These are phyloP conservation scores for Colletotrichum sp. DNA, from an alignment of 2,329 filamentous ascomycete genomes.

Conservation along the genomic window DNA sequence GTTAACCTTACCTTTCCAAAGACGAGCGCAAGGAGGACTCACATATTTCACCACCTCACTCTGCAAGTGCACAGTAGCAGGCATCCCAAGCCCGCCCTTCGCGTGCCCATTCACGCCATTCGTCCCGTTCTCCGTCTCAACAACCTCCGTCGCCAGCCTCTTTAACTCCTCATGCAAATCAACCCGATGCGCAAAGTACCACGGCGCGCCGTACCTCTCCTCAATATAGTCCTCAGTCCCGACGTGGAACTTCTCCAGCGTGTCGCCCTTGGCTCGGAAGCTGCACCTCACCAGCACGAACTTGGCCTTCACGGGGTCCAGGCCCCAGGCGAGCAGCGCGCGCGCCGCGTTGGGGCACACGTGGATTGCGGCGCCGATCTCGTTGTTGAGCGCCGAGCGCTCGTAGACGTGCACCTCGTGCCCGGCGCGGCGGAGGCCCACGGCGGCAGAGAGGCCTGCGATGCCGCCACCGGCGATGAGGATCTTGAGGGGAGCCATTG, in stretches of 20 bases:
- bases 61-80: conserved; percentile 27
- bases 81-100: conserved; percentile 20
- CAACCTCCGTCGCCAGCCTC: conserved; percentile 33
- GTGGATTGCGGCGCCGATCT: conserved; percentile 43
- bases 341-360: conserved; percentile 42
- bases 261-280: conserved; percentile 24
- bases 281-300: conserved; percentile 25
- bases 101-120: neutral
- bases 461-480: conserved; percentile 41
- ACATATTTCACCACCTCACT: conserved; percentile 31
- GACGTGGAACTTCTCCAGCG: conserved; percentile 25
- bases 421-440: conserved; percentile 36
- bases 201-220: conserved; percentile 30
- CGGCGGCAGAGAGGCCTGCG: conserved; percentile 37
- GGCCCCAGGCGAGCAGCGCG: conserved; percentile 39
- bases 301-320: conserved; percentile 32
- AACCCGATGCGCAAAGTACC: conserved; percentile 42
- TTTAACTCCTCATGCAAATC: conserved; percentile 42
- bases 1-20: neutral
- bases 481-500: conserved; percentile 10
- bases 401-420: conserved; percentile 39
- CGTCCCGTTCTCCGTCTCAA: neutral
- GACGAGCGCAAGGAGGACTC: neutral
- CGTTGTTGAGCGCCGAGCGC: conserved; percentile 38
- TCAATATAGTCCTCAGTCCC: conserved; percentile 19